These are phyloP conservation scores for Rhododendron ferrugineum DNA, from an alignment of 148 eudicot genomes.

Conservation along the genomic window DNA sequence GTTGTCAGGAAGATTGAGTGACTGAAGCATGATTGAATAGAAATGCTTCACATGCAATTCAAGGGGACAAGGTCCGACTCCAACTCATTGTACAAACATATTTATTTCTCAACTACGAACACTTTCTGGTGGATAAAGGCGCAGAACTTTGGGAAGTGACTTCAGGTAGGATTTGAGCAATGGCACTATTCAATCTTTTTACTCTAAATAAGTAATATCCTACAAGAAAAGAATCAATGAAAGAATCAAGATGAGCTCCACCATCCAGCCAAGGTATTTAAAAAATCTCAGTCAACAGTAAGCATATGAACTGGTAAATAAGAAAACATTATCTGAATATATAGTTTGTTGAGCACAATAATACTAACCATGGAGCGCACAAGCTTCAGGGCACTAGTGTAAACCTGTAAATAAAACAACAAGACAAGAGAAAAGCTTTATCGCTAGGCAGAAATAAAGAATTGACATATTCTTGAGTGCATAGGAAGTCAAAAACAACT, in stretches of 20 bases:
- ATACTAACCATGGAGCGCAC: constrained; percentile 90
- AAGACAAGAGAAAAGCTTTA: neutral
- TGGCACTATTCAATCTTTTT: neutral
- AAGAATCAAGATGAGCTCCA: neutral
- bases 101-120: neutral
- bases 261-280: neutral
- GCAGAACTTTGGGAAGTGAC: neutral
- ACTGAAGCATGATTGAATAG: neutral
- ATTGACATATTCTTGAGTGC: neutral
- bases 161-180: neutral
- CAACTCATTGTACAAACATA: neutral
- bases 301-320: neutral
- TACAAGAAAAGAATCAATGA: too few species aligned
- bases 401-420: constrained; percentile 52
- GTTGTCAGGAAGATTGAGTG: neutral
- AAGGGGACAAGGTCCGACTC: neutral
- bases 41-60: constrained; percentile 3
- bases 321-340: neutral
- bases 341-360: neutral
- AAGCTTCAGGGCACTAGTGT: constrained; percentile 90
- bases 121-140: neutral
- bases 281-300: neutral
- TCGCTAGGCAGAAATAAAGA: neutral
- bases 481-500: neutral
- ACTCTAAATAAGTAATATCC: too few species aligned